Evolutionary conservation across 1,139 yeast genomes (phyloP), one percentile per base, ranked within the genome.

Genomic region (Pichia sp.): DNA sequence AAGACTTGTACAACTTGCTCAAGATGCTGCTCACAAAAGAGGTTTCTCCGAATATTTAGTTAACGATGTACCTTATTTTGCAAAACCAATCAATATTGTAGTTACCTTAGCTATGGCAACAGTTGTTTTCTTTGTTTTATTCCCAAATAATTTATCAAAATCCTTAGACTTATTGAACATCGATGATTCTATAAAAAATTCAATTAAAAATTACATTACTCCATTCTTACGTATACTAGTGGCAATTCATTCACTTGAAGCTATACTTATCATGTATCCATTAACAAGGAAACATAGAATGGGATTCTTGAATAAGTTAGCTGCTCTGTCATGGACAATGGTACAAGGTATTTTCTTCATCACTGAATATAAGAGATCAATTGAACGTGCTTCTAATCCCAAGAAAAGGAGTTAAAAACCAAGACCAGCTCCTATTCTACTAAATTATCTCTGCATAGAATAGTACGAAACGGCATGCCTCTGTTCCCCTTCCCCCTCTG

Each of bases 1-100:
- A 4, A 72, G 72, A 48, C 67, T 86, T 43, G 77, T 79, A 25
- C 66, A 73, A n/a, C 75, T 81, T 84, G 84, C 86, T 25, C 72
- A 74, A 51, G 70, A 69, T 36, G 76, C 91, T 7, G 94, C 95
- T 12, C 61, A 56, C 2, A 69, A 74, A 45, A 74, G 83, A 47
- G 88, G 89, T 1, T 74, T 63, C 52, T 74, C 86, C 2, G 79
- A 78, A 43, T 60, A 68, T 42, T 75, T 69, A 51, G 63, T 86
- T 46, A 69, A 68, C 21, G 67, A 66, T 28, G 67, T 69, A 11
- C 46, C 52, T 6, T 26, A 33, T 10, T 44, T 50, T 3, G 20
- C 23, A 8, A 32, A 37, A 7, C 15, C 40, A 5, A 12, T 28
- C 2, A 50, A 52, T 14, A 18, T 21, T 14, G 6, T 22, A 5